Percentiles rank a stretch among this genome's conserved stretches.
These are phyloP conservation scores for Hypoxylon fragiforme DNA, from an alignment of 495 filamentous ascomycete species.

Conservation along the genomic window DNA sequence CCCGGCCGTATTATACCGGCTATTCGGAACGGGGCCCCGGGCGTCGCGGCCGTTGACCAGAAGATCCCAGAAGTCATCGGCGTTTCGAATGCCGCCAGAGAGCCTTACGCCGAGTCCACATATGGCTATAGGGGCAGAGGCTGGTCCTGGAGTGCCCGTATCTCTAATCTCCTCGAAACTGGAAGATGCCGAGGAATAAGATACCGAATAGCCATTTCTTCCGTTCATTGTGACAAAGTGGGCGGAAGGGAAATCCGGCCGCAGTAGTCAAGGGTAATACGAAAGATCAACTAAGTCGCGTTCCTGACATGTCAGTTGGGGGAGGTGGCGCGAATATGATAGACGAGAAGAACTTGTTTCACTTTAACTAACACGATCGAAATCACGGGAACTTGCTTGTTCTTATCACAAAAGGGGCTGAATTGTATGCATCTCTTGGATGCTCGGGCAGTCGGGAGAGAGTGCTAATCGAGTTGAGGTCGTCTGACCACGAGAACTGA, in stretches of 20 bases:
- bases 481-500: constrained; percentile 18
- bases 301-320: neutral
- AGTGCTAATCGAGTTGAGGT: constrained; percentile 11
- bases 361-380: neutral
- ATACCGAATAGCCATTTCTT: constrained; percentile 5
- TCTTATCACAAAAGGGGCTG: constrained; percentile 16
- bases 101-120: constrained; percentile 54
- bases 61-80: constrained; percentile 47
- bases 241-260: constrained; percentile 1
- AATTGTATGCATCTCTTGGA: neutral
- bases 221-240: neutral
- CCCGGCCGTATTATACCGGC: constrained; percentile 50
- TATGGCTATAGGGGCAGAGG: constrained; percentile 47
- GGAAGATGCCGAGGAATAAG: constrained; percentile 17
- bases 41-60: constrained; percentile 46
- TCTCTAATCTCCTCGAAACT: constrained; percentile 27
- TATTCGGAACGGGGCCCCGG: constrained; percentile 37
- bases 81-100: constrained; percentile 44
- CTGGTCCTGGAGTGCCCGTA: neutral
- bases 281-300: neutral
- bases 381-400: constrained; percentile 7
- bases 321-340: neutral
- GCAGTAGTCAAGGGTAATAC: constrained; percentile 11
- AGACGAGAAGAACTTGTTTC: constrained; percentile 5
- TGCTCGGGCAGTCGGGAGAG: constrained; percentile 3